Conservation (phyloP, 2,329 filamentous ascomycete species). For the Rutstroemia sydowiana region DNA sequence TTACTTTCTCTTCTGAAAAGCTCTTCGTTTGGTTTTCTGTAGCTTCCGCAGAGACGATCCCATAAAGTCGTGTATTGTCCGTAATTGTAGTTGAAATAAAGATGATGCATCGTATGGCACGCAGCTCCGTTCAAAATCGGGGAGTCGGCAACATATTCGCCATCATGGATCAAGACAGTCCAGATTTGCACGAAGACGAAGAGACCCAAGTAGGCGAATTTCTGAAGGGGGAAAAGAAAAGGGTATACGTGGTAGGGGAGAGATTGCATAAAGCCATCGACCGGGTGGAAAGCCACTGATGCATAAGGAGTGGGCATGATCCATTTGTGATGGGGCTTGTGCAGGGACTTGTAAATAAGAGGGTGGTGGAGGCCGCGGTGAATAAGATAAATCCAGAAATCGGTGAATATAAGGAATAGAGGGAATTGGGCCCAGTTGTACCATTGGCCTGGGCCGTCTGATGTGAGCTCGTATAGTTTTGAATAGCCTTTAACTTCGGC, state of each 20-base stretch:
- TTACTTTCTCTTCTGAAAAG: conserved; percentile 80
- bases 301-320: conserved; percentile 96
- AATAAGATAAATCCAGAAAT: conserved; percentile 86
- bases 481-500: conserved; percentile 76
- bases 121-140: conserved; percentile 91
- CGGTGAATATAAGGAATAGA: conserved; percentile 80
- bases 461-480: conserved; percentile 77
- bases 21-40: conserved; percentile 77
- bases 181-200: conserved; percentile 95
- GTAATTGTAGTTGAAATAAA: conserved; percentile 87
- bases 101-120: conserved; percentile 87
- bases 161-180: conserved; percentile 94
- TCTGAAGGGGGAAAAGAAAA: conserved; percentile 87
- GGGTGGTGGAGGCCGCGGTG: conserved; percentile 81
- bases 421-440: conserved; percentile 83
- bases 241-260: conserved; percentile 91
- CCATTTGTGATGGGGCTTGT: conserved; percentile 99
- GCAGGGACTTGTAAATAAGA: conserved; percentile 73
- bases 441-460: conserved; percentile 66
- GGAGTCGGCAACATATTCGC: conserved; percentile 86
- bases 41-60: conserved; percentile 82
- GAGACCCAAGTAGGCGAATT: conserved; percentile 75
- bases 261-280: conserved; percentile 85
- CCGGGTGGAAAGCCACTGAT: conserved; percentile 87
- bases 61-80: conserved; percentile 90